Evolutionary conservation across 2,329 filamentous ascomycete genomes (phyloP).

Genomic region (Sporothrix variecibatus): DNA sequence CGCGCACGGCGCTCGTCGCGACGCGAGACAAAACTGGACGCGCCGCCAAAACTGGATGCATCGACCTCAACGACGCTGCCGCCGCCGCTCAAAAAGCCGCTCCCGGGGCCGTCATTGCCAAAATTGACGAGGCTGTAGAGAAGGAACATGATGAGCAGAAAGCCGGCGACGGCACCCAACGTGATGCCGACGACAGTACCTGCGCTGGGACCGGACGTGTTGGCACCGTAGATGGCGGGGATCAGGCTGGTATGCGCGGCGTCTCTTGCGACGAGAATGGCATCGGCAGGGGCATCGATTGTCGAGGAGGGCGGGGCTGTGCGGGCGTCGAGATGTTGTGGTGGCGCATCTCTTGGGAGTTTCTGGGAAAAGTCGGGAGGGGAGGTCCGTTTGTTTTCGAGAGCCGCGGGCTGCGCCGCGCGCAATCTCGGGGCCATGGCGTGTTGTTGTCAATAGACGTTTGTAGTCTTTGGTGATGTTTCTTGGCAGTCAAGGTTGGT

Average conservation of each 20-base stretch:
- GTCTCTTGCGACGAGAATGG: constrained; percentile 27
- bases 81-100: constrained; percentile 11
- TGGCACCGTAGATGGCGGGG: constrained; percentile 37
- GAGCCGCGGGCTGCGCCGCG: neutral
- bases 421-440: constrained; percentile 8
- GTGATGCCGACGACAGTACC: constrained; percentile 46
- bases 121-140: constrained; percentile 39
- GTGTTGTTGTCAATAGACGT: neutral
- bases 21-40: constrained; percentile 33
- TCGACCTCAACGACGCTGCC: constrained; percentile 28
- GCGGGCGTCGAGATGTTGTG: neutral
- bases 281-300: neutral
- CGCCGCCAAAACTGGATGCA: constrained; percentile 32
- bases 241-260: constrained; percentile 34
- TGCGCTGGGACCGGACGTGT: constrained; percentile 34
- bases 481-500: neutral
- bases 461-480: neutral
- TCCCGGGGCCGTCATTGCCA: constrained; percentile 26
- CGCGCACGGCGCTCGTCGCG: constrained; percentile 6
- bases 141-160: constrained; percentile 40
- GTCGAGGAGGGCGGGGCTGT: neutral
- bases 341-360: neutral
- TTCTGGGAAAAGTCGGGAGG: neutral
- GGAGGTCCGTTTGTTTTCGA: neutral
- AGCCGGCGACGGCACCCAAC: constrained; percentile 48